Percentiles rank a stretch among this genome's conserved stretches.
These are phyloP conservation scores for Isatis tinctoria DNA, from an alignment of 345 rosid genomes.

Conservation along the genomic window DNA sequence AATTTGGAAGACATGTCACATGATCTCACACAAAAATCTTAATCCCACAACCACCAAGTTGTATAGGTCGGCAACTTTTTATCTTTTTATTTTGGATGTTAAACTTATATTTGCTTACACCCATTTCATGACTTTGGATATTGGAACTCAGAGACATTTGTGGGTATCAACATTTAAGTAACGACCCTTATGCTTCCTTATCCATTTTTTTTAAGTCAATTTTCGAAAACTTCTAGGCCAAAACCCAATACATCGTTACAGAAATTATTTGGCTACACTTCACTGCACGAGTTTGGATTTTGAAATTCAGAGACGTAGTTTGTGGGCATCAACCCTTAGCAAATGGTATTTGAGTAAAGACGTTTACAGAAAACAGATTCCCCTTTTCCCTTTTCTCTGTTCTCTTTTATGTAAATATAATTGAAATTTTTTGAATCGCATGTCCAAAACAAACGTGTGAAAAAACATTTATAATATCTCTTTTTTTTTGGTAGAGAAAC, in stretches of 20 bases:
- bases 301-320: background rate
- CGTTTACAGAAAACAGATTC: background rate
- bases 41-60: conserved; percentile 21
- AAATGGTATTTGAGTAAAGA: background rate
- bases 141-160: background rate
- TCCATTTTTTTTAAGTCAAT: too few species aligned
- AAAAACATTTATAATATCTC: too few species aligned
- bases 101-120: background rate
- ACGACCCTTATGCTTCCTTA: too few species aligned
- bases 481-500: too few species aligned
- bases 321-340: background rate
- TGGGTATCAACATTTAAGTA: background rate
- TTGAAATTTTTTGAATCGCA: too few species aligned
- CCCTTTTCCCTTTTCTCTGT: background rate
- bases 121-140: background rate
- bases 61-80: conserved; percentile 11
- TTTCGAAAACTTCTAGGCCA: background rate
- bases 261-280: background rate
- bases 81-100: background rate
- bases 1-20: conserved; percentile 33
- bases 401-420: background rate
- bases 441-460: too few species aligned
- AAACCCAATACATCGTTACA: background rate
- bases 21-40: conserved; percentile 25
- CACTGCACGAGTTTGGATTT: background rate